Base-by-base conservation (phyloP, 176 grass and related monocot species). In the Oryza meridionalis region DNA sequence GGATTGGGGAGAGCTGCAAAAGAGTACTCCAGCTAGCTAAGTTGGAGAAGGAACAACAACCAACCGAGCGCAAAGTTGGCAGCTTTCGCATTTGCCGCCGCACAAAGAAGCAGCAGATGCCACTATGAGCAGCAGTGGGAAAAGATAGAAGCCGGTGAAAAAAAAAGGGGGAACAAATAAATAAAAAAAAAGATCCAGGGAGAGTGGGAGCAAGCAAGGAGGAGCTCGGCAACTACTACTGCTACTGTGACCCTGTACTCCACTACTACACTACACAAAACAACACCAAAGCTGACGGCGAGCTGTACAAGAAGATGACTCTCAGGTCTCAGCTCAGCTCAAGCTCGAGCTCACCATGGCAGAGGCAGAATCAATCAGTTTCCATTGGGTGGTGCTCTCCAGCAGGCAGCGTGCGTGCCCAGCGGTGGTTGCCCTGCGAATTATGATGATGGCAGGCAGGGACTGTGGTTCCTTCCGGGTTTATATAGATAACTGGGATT, bases 81-180 rank as follows among this genome's bases (percentile, higher is more conserved):
- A 85, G 87, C 82, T 89, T 89, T 70, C 70, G 76, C 81, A 69
- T 72, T 84, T 75, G 87, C 85, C 37, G 72, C 86, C 79, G 86
- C 72, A 40, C 53, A 27, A 67, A 46, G 67, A 49, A 38, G 50
- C 45, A 44, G 77, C 63, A 44, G 77, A 58, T 12, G 76, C 86
- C 70, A 33, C 47, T 44, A 35, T 61, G 13, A 3, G 1, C 50
- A 58, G 58, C 42, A 43, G 42, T 43, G 62, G 70, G 15, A 58
- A 69, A 44, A 8, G 22, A 27, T 46, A 51, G 13, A 32, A 45
- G 58, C 58, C 4, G 58, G 58, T 58, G 21, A 22, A 24, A 45
- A 22, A 22, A 24, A 32, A 42, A 15, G n/a, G n/a, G 6, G 8
- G 2, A 8, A 19, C 4, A 25, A 17, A 74, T 12, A 3, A 19